A percentile compares a stretch with the other conserved stretches of the same genome.
These are phyloP conservation scores for Acrocalymma vagum DNA, from an alignment of 2,329 filamentous ascomycete species.

Conservation along the genomic window DNA sequence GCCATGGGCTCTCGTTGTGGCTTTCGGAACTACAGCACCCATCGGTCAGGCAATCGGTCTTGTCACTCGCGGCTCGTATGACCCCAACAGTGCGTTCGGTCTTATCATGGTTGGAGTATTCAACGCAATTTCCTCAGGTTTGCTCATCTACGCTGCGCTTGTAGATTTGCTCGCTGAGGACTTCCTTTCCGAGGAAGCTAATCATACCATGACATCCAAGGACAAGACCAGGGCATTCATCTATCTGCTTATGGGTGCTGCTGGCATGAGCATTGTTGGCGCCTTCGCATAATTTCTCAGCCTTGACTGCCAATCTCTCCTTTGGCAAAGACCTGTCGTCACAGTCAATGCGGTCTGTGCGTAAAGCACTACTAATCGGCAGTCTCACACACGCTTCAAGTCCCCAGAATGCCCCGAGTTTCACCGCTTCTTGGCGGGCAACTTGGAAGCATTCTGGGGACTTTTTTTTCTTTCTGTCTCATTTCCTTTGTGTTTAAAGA, in stretches of 20 bases:
- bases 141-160: conserved; percentile 69
- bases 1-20: conserved; percentile 69
- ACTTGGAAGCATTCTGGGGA: not conserved
- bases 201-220: conserved; percentile 59
- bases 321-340: not conserved
- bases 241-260: conserved; percentile 47
- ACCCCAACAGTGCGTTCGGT: conserved; percentile 70
- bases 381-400: not conserved
- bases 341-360: conserved; percentile 3
- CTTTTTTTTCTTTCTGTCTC: conserved; percentile 8
- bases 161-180: conserved; percentile 72
- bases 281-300: conserved; percentile 40
- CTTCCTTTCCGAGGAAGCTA: conserved; percentile 63
- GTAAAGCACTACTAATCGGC: not conserved
- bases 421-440: too few species aligned
- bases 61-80: conserved; percentile 64
- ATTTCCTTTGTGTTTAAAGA: too few species aligned
- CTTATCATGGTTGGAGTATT: conserved; percentile 71
- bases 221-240: conserved; percentile 63
- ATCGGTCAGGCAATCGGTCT: conserved; percentile 72
- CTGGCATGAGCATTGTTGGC: conserved; percentile 47
- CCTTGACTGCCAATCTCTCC: not conserved
- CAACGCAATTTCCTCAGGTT: conserved; percentile 71
- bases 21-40: conserved; percentile 70
- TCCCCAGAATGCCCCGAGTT: too few species aligned